Percentiles rank a stretch among this genome's conserved stretches.
These are phyloP conservation scores for Onygenales sp. DNA, from an alignment of 2,329 filamentous ascomycete genomes.

Conservation along the genomic window DNA sequence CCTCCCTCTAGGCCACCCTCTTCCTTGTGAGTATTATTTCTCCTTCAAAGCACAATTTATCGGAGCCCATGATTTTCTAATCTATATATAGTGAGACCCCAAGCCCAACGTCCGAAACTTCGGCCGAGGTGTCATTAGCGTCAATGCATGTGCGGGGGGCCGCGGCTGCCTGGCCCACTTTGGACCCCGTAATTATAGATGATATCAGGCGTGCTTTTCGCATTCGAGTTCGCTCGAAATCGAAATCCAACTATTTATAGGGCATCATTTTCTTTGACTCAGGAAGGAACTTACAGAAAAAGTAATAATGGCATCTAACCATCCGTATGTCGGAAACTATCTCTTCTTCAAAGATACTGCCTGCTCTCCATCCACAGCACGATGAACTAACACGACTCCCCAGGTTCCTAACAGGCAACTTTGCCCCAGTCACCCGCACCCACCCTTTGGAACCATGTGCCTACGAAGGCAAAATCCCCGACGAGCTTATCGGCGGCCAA, in stretches of 20 bases:
- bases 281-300: too few relatives aligned
- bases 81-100: not conserved
- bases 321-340: too few relatives aligned
- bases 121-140: not conserved
- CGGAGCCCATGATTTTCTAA: too few relatives aligned
- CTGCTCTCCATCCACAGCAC: too few relatives aligned
- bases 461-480: constrained; percentile 50
- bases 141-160: not conserved
- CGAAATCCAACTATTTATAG: too few relatives aligned
- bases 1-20: too few relatives aligned
- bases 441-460: constrained; percentile 48
- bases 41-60: not conserved
- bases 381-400: not conserved
- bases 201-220: not conserved
- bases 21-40: too few relatives aligned
- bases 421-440: constrained; percentile 54
- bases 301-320: too few relatives aligned
- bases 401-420: constrained; percentile 58
- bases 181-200: too few relatives aligned
- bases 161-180: not conserved
- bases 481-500: constrained; percentile 58
- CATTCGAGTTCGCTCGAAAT: not conserved
- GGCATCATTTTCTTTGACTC: too few relatives aligned
- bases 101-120: not conserved
- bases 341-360: too few relatives aligned